Evolutionary conservation across 345 rosid species (phyloP).

Genomic region (Moricandia moricandioides): DNA sequence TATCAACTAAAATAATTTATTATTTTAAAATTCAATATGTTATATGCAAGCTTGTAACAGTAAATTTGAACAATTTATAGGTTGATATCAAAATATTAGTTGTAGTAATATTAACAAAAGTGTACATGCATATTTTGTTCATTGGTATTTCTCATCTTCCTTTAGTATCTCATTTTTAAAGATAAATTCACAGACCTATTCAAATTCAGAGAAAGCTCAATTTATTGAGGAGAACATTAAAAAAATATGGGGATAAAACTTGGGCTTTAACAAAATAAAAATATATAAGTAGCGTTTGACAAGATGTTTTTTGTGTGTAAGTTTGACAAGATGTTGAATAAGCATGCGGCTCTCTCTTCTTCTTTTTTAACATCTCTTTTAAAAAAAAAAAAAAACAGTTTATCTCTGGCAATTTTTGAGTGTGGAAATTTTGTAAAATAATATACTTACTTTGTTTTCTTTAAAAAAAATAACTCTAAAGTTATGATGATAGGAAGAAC

Average conservation of each 20-base stretch:
- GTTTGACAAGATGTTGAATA: neutral
- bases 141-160: neutral
- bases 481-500: neutral
- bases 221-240: neutral
- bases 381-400: too few relatives aligned
- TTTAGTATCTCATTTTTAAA: neutral
- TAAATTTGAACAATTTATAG: neutral
- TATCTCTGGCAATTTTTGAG: neutral
- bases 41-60: neutral
- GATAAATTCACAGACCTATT: neutral
- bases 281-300: neutral
- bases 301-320: too few relatives aligned
- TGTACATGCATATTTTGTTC: neutral
- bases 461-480: neutral
- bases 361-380: too few relatives aligned
- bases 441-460: neutral
- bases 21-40: neutral
- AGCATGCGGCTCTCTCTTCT: too few relatives aligned
- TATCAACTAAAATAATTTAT: neutral
- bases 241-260: neutral
- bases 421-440: neutral
- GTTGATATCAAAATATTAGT: neutral
- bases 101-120: neutral
- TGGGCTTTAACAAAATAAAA: neutral
- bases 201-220: neutral